Base-by-base conservation (phyloP, 2,329 filamentous ascomycete genomes). In the Venturia nashicola region DNA sequence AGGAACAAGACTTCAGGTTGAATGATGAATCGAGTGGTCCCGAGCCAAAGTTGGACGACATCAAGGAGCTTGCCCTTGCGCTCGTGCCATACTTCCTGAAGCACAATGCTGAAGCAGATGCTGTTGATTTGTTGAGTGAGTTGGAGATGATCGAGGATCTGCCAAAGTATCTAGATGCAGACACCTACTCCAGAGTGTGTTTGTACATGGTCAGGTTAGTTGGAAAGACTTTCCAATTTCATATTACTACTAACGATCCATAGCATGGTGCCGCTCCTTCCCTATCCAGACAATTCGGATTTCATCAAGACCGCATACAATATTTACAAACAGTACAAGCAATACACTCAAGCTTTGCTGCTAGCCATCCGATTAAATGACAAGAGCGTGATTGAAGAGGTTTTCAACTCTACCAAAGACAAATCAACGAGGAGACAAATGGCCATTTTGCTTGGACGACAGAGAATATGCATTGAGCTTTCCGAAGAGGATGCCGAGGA, bases 101-200 rank as follows among this genome's bases (percentile, higher is more conserved):
- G 79, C 95, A 93, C 81, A 97, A 99, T 71, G 94, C 94, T 60
- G 94, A 99, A 78, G 95, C 94, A 27, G 94, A 99, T 75, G 95
- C 94, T 2, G 94, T 99, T 44, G 94, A 99, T 76, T 82, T 99
- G 68, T 86, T 99, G 81, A 97, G 91, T 73, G 95, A 99, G 78
- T 80, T 99, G 65, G 94, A 99, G 78, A 96, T 97, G 74, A 97
- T 99, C 69, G 91, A 97, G 72, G 81, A 92, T 72, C 89, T 99
- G 57, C 86, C 90, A 64, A 83, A 91, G 68, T 95, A 92, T 71
- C 83, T 99, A 62, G 94, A 99, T 75, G 88, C 95, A 75, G 88
- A 97, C 77, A 97, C 92, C 34, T 99, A 96, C 74, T 82, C 89
- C 62, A 83, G 94, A 72, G 94, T 97, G 64, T 97, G 94, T 74